phyloP scores from a whole-genome alignment of 139 green algal species.

The Limnomonas spitsbergensis region DNA sequence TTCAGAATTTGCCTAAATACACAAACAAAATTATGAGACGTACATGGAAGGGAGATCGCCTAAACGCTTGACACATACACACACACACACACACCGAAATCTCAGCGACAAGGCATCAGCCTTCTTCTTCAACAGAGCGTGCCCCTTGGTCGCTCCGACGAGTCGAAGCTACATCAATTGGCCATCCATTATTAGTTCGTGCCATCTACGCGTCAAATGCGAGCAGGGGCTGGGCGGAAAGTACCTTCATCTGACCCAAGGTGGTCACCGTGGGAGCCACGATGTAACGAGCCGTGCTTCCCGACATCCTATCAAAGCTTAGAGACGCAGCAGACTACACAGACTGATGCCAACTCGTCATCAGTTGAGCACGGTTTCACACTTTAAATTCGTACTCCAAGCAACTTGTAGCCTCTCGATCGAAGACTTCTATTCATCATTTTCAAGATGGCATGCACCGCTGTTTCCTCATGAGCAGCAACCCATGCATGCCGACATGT shows the following conservation, averaged over 20 bases:
- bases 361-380: too few species aligned
- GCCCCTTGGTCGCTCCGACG: slow-evolving; percentile 86
- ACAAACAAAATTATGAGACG: too few species aligned
- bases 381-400: too few species aligned
- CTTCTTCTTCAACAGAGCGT: slow-evolving; percentile 99
- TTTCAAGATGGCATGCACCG: too few species aligned
- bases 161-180: slow-evolving; percentile 79
- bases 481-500: too few species aligned
- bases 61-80: too few species aligned
- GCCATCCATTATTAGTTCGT: background rate
- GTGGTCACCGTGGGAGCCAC: slow-evolving; percentile 88
- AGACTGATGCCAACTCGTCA: too few species aligned
- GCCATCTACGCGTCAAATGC: background rate
- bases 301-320: slow-evolving; percentile 16
- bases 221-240: background rate
- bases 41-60: too few species aligned
- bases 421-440: too few species aligned
- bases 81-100: slow-evolving; percentile 52
- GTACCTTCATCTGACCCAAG: slow-evolving; percentile 13
- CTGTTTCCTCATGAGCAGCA: too few species aligned
- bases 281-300: slow-evolving; percentile 28
- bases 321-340: too few species aligned
- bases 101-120: slow-evolving; percentile 94
- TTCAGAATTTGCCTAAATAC: slow-evolving; percentile 58
- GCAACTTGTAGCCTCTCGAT: too few species aligned